phyloP scores from a whole-genome alignment of 2,329 filamentous ascomycete genomes.

The Diplocarpon mali region DNA sequence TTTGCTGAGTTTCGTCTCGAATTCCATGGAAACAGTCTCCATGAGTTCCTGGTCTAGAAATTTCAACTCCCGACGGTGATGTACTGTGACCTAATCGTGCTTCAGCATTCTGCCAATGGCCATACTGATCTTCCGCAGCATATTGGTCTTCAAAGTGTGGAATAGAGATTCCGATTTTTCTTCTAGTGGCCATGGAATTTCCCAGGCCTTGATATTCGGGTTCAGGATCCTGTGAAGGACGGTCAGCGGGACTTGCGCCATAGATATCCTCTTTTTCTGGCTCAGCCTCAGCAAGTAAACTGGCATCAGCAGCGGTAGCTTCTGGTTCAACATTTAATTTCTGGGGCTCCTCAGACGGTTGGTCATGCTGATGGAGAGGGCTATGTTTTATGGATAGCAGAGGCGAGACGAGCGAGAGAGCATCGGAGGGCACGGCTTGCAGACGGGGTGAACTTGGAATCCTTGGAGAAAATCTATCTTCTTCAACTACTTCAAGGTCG shows the following conservation, averaged over 20 bases:
- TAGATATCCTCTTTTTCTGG: constrained; percentile 11
- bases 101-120: constrained; percentile 13
- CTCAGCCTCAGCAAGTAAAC: background rate
- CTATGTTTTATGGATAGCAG: constrained; percentile 11
- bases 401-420: constrained; percentile 22
- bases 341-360: background rate
- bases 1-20: constrained; percentile 7
- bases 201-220: constrained; percentile 1
- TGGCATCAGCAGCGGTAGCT: background rate
- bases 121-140: constrained; percentile 13
- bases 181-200: background rate
- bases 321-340: background rate
- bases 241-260: constrained; percentile 10
- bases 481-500: background rate
- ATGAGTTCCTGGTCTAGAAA: constrained; percentile 2
- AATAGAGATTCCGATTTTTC: background rate
- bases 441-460: constrained; percentile 17
- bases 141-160: background rate
- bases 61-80: constrained; percentile 7
- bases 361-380: background rate
- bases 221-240: background rate
- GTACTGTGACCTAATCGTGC: constrained; percentile 5
- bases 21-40: constrained; percentile 12
- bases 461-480: background rate
- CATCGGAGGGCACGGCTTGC: constrained; percentile 20